phyloP scores from a whole-genome alignment of 305 asterid genomes.

The Fraxinus floribunda region DNA sequence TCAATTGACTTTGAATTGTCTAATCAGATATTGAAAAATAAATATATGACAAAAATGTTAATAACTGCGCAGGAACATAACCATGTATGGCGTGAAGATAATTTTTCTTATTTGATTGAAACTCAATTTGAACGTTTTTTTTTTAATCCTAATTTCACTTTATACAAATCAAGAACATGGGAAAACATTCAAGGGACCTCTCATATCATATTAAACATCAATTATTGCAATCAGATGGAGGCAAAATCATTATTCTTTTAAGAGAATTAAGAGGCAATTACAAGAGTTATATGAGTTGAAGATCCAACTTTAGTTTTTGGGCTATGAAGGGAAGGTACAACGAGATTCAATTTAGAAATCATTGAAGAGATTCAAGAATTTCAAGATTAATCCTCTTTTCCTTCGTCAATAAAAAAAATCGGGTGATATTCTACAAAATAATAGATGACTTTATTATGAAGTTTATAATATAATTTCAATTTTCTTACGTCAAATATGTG shows the following conservation, averaged over 20 bases:
- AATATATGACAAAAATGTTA: background rate
- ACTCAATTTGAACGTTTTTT: background rate
- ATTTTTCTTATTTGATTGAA: background rate
- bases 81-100: background rate
- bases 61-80: background rate
- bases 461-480: background rate
- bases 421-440: background rate
- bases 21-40: too few species aligned
- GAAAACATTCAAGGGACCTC: background rate
- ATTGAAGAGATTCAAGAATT: background rate
- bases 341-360: background rate
- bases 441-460: background rate
- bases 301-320: background rate
- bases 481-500: background rate
- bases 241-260: background rate
- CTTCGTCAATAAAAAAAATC: background rate
- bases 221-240: background rate
- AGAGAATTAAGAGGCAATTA: background rate
- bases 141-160: background rate
- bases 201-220: background rate
- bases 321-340: background rate
- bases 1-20: background rate
- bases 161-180: background rate
- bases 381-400: background rate
- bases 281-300: background rate